phyloP scores from a whole-genome alignment of 2,329 filamentous ascomycete species.

The Ceratocystis cubensis region DNA sequence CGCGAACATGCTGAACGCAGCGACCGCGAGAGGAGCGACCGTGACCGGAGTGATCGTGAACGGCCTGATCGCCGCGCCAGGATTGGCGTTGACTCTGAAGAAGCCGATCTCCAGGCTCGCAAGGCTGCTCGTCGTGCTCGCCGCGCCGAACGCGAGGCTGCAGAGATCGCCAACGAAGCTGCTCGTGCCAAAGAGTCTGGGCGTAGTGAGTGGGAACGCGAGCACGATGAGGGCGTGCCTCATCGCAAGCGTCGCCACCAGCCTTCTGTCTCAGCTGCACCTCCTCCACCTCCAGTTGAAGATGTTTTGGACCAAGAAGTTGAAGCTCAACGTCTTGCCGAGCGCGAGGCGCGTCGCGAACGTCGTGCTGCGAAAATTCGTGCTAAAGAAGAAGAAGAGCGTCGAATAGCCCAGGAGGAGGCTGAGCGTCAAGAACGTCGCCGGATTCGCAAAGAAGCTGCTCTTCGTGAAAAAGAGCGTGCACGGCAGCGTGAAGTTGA shows the following conservation, averaged over 20 bases:
- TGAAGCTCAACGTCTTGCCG: constrained; percentile 7
- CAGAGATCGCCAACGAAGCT: constrained; percentile 44
- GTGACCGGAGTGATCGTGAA: constrained; percentile 37
- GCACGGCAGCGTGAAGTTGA: constrained; percentile 39
- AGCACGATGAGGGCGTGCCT: background rate
- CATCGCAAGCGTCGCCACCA: constrained; percentile 1
- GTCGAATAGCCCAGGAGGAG: constrained; percentile 41
- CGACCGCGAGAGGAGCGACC: constrained; percentile 36
- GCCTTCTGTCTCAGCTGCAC: background rate
- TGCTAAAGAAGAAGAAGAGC: constrained; percentile 26
- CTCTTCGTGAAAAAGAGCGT: constrained; percentile 36
- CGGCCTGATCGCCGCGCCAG: constrained; percentile 39
- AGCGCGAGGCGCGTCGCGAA: constrained; percentile 4
- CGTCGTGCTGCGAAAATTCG: constrained; percentile 3
- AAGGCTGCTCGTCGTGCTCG: constrained; percentile 49
- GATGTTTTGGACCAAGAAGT: background rate
- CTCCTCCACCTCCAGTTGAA: constrained; percentile 2
- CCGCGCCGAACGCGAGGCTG: constrained; percentile 40
- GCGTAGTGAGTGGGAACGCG: constrained; percentile 32
- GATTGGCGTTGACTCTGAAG: constrained; percentile 36
- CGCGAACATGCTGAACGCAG: constrained; percentile 22
- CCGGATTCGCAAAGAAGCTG: constrained; percentile 36
- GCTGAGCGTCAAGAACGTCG: constrained; percentile 40
- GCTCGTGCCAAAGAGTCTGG: constrained; percentile 37
- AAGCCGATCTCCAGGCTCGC: constrained; percentile 48